Conservation (phyloP, 768 basidiomycete species). For the Mycena maculata region DNA sequence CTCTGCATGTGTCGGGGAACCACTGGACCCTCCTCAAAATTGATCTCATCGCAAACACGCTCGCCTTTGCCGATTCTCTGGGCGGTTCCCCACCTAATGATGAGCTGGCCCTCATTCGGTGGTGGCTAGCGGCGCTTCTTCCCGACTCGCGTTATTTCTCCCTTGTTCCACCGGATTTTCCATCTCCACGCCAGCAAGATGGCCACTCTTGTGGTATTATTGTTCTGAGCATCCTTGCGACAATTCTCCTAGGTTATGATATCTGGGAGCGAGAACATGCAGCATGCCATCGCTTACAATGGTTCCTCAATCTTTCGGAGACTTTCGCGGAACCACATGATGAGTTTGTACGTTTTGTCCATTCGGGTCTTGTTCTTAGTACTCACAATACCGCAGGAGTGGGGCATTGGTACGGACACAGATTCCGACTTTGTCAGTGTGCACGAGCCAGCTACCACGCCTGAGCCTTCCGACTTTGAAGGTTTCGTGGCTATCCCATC, state of each 20-base stretch:
- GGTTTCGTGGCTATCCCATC: no score
- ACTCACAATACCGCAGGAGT: background rate
- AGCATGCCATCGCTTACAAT: background rate
- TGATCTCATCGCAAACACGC: background rate
- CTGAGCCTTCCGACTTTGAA: no score
- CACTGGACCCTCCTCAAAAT: constrained; percentile 14
- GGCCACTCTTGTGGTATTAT: constrained; percentile 8
- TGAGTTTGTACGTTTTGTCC: background rate
- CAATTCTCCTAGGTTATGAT: background rate
- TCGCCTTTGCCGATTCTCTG: constrained; percentile 8
- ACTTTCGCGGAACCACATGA: background rate
- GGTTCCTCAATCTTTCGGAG: background rate
- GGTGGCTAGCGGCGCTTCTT: constrained; percentile 4
- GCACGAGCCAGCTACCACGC: no score
- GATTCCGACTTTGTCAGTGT: background rate
- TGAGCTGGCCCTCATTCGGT: background rate
- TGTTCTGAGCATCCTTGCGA: constrained; percentile 1
- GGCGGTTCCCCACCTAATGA: background rate
- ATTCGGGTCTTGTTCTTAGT: background rate
- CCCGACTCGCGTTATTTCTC: background rate
- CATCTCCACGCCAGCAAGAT: background rate
- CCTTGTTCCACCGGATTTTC: background rate
- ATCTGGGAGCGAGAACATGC: background rate
- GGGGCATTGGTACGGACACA: background rate
- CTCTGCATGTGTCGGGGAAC: background rate